Base-by-base conservation (phyloP, 2,329 filamentous ascomycete species). In the Drechslera avenae region DNA sequence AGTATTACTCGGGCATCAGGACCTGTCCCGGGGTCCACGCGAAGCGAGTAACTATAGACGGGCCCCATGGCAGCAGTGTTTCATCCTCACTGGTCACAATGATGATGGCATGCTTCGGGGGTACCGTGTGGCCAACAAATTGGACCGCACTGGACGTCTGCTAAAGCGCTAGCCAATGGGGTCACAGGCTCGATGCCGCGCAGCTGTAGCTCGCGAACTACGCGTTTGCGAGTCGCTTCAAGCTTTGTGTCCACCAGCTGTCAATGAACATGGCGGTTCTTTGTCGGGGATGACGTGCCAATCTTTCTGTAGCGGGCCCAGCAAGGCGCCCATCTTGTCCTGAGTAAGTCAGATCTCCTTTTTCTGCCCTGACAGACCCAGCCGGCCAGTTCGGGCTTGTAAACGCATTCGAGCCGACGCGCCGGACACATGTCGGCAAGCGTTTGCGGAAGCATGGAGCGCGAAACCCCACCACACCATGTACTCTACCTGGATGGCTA, bases 111-210 rank as follows among this genome's bases (percentile, higher is more conserved):
- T 47, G n/a, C n/a, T 31, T 46, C 37, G 43, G 40, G 30, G 35
- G 46, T 39, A 50, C 54, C 39, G 46, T 32, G 47, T 50, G 43
- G 32, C 36, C 31, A 43, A 35, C 44, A 13, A 52, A 52, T 37
- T 37, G 37, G 46, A 50, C 54, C 50, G 54, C 43, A 50, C 43
- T 13, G 36, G 26, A 42, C 31, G 45, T 39, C 23, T 31, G 12
- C 26, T 28, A 26, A 36, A 13, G 6, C 16, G 17, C 18, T 9
- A 35, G 34, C 41, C 41, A 45, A 30, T 45, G 21, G 21, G 16
- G 35, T 18, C 13, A 10, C 16, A 39, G 30, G 18, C 19, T 10
- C 18, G 35, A 34, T 40, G 30, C 39, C n/a, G 44, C 44, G 35
- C 33, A 39, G 2, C 17, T 13, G 34, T 28, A 33, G 19, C 19